A percentile compares a stretch with the other conserved stretches of the same genome.
Evolutionary conservation across 2,329 filamentous ascomycete species (phyloP).

Genomic region (Trichoderma guizhouense): DNA sequence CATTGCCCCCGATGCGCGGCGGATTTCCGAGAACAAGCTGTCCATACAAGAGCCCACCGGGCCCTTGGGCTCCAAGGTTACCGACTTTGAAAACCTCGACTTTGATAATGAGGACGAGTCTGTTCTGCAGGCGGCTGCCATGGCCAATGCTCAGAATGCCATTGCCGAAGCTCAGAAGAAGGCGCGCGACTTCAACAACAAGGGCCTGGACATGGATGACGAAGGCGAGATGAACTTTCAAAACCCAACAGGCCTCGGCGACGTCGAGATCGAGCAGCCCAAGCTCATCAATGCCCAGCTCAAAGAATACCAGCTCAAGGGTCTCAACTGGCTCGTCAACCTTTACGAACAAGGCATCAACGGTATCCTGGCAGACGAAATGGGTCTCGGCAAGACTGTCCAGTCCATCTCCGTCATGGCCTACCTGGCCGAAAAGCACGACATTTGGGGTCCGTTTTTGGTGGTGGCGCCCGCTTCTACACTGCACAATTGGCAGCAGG

Average conservation of each 20-base stretch:
- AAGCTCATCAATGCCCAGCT: conserved; percentile 90
- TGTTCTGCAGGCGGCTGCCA: conserved; percentile 74
- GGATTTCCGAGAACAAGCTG: conserved; percentile 40
- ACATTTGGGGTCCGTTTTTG: conserved; percentile 96
- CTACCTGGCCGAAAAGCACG: conserved; percentile 93
- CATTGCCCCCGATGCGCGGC: conserved; percentile 52
- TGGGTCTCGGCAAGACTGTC: conserved; percentile 98
- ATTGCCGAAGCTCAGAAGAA: conserved; percentile 92
- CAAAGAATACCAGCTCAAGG: conserved; percentile 98
- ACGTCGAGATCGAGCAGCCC: conserved; percentile 90
- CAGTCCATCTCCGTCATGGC: conserved; percentile 99
- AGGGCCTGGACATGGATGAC: conserved; percentile 68
- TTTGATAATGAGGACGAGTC: conserved; percentile 95
- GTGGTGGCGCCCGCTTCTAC: conserved; percentile 96
- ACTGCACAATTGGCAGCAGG: conserved; percentile 98
- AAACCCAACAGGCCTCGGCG: conserved; percentile 91
- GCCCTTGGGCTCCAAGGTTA: conserved; percentile 67
- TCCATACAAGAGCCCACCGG: conserved; percentile 53
- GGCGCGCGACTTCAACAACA: conserved; percentile 86
- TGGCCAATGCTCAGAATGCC: conserved; percentile 93
- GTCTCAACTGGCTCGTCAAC: conserved; percentile 98
- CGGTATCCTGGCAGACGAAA: conserved; percentile 96
- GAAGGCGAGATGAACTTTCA: conserved; percentile 99
- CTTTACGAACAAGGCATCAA: conserved; percentile 99
- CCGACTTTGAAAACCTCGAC: conserved; percentile 88